Evolutionary conservation across 176 grass and related monocot species (phyloP), one percentile per base, ranked within the genome.

Genomic region (Luzula sylvatica): DNA sequence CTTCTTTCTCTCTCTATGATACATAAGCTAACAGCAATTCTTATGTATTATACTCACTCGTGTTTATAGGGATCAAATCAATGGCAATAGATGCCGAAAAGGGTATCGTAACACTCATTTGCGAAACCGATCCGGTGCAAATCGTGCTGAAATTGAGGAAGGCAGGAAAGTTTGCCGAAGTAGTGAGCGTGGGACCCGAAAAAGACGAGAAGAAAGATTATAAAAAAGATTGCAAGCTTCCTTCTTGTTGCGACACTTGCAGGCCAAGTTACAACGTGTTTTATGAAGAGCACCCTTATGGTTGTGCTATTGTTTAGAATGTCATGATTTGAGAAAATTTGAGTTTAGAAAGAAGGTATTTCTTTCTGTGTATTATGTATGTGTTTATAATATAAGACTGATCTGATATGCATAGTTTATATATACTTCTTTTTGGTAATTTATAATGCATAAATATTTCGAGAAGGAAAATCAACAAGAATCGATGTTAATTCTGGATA

Each of bases 251-350:
- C 7, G 17, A 3, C 6, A 7, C 54, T 5, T 58, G 54, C 26
- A 25, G 26, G 54, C 21, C 54, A 8, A 8, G 6, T 27, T 15
- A 29, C 3, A 15, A 28, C 20, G 54, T 58, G 54, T 58, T 17
- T 27, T 27, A 30, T 58, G 54, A 58, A 3, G 54, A 58, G 1
- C 2, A 3, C 3, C 11, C 20, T 9, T 9, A 3, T 19, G 54
- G 54, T n/a, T 58, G 54, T 35, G 38, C 11, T 35, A 58, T 58
- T 24, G 8, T 11, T 13, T 58, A 56, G n/a, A n/a, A n/a, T n/a
- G n/a, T n/a, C n/a, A n/a, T n/a, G n/a, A n/a, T n/a, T n/a, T n/a
- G n/a, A n/a, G n/a, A n/a, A n/a, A n/a, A n/a, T n/a, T n/a, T n/a
- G n/a, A n/a, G n/a, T n/a, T n/a, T n/a, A n/a, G n/a, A n/a, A n/a